phyloP scores from a whole-genome alignment of 2,329 filamentous ascomycete species.

The Calonectria pseudoturangicola region DNA sequence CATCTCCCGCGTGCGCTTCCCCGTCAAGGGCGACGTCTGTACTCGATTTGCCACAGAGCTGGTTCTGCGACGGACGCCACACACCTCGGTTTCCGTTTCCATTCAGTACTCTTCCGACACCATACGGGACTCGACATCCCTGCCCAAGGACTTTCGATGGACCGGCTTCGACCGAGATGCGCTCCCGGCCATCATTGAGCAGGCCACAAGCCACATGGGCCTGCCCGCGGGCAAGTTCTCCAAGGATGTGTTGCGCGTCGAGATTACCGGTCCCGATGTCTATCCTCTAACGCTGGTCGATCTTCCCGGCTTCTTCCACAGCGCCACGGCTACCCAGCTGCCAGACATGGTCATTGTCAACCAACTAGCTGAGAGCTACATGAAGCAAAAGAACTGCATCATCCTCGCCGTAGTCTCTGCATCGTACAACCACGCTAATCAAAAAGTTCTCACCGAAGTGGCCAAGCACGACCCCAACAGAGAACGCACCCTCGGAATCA shows the following conservation, averaged over 20 bases:
- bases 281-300: slow-evolving; percentile 32
- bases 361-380: slow-evolving; percentile 17
- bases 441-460: slow-evolving; percentile 57
- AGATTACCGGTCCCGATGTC: slow-evolving; percentile 30
- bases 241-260: slow-evolving; percentile 28
- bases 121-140: not conserved
- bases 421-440: slow-evolving; percentile 12
- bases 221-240: slow-evolving; percentile 54
- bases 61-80: slow-evolving; percentile 68
- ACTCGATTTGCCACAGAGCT: slow-evolving; percentile 79
- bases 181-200: slow-evolving; percentile 61
- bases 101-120: slow-evolving; percentile 43
- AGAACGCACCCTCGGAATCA: slow-evolving; percentile 32
- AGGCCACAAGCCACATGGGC: slow-evolving; percentile 70
- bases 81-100: slow-evolving; percentile 57
- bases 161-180: slow-evolving; percentile 44
- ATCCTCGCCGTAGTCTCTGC: slow-evolving; percentile 31
- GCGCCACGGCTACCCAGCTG: slow-evolving; percentile 1
- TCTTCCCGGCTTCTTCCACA: slow-evolving; percentile 55
- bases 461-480: slow-evolving; percentile 24
- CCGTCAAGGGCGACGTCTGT: slow-evolving; percentile 74
- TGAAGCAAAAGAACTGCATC: slow-evolving; percentile 33
- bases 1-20: slow-evolving; percentile 77
- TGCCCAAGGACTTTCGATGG: slow-evolving; percentile 26
- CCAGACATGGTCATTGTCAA: slow-evolving; percentile 25